These are phyloP conservation scores for Nephelium lappaceum DNA, from an alignment of 345 rosid species.

Conservation along the genomic window DNA sequence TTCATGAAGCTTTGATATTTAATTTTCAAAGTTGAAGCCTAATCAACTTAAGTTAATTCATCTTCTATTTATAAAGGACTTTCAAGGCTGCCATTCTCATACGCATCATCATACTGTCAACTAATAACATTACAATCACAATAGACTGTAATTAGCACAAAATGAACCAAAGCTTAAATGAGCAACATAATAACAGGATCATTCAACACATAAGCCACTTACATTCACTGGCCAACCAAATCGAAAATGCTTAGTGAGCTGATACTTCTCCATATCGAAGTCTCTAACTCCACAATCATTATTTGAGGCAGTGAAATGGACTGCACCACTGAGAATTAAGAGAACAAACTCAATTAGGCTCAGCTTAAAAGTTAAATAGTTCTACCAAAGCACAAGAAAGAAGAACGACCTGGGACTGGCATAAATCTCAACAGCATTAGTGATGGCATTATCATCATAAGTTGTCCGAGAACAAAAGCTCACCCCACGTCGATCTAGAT, in stretches of 20 bases:
- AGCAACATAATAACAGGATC: background rate
- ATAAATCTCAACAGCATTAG: constrained; percentile 91
- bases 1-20: background rate
- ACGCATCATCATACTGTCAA: background rate
- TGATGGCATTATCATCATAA: constrained; percentile 86
- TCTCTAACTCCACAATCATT: constrained; percentile 82
- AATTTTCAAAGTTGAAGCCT: background rate
- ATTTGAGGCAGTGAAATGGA: constrained; percentile 77
- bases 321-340: constrained; percentile 54
- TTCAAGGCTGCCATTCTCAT: background rate
- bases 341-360: constrained; percentile 15
- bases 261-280: constrained; percentile 82
- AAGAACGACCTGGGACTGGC: constrained; percentile 53
- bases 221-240: constrained; percentile 86
- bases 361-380: background rate
- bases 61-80: background rate
- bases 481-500: constrained; percentile 82
- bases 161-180: background rate
- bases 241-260: constrained; percentile 54
- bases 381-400: constrained; percentile 21
- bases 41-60: background rate
- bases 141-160: background rate
- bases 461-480: constrained; percentile 90
- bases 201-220: constrained; percentile 21
- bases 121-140: background rate